phyloP scores from a whole-genome alignment of 176 grass and related monocot species.

The Eremochloa ophiuroides region DNA sequence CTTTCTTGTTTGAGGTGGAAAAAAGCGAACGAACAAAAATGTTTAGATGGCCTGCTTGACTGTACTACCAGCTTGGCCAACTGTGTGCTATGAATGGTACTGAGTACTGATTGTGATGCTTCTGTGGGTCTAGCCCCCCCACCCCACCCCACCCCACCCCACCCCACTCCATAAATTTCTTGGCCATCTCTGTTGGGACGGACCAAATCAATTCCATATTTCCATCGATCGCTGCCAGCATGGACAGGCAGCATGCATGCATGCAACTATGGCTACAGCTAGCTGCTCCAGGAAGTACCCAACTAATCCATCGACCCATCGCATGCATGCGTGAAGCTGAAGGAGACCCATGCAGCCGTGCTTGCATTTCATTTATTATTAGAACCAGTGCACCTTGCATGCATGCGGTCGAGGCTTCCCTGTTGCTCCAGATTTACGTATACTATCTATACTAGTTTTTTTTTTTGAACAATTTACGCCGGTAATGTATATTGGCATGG shows the following conservation, averaged over 20 bases:
- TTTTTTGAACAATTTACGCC: too few relatives aligned
- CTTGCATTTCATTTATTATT: neutral
- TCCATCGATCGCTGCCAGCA: too few relatives aligned
- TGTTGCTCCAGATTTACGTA: too few relatives aligned
- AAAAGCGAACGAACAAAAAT: neutral
- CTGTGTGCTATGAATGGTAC: neutral
- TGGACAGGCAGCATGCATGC: too few relatives aligned
- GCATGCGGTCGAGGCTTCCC: too few relatives aligned
- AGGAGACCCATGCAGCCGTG: neutral
- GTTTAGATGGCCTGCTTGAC: constrained; percentile 7
- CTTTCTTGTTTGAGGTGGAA: too few relatives aligned
- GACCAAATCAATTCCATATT: constrained; percentile 34
- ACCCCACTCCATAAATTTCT: constrained; percentile 22
- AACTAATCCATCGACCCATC: constrained; percentile 27
- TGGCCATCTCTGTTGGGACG: neutral
- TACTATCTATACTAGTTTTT: too few relatives aligned
- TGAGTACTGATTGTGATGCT: neutral
- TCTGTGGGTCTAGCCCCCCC: constrained; percentile 19
- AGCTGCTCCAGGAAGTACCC: too few relatives aligned
- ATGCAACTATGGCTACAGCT: too few relatives aligned
- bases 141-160: too few relatives aligned
- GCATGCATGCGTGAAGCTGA: neutral
- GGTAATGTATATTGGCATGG: too few relatives aligned
- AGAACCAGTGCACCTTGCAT: neutral
- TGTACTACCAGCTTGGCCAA: neutral